These are phyloP conservation scores for Lentinula sp. DNA, from an alignment of 768 basidiomycete genomes.

Conservation along the genomic window DNA sequence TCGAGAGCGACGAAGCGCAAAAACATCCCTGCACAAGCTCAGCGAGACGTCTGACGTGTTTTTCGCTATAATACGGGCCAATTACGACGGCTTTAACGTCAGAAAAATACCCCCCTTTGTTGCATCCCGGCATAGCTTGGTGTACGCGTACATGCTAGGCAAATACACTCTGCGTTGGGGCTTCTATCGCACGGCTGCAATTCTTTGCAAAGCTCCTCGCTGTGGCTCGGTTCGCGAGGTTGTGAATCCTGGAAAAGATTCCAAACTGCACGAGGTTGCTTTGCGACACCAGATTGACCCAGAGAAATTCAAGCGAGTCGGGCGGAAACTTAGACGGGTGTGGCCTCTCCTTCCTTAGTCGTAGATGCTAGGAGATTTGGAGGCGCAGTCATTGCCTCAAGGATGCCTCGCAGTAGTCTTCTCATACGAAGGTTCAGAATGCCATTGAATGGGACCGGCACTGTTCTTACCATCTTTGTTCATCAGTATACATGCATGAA, in stretches of 20 bases:
- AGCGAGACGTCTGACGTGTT: conserved; percentile 6
- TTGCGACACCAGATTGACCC: conserved; percentile 5
- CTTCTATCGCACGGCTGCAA: conserved; percentile 4
- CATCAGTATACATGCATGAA: no score
- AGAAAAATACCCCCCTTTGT: background rate
- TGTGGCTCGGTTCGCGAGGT: background rate
- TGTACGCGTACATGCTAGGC: conserved; percentile 5
- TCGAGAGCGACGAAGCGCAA: conserved; percentile 1
- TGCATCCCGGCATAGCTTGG: background rate
- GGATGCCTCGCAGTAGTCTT: background rate
- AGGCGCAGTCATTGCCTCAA: background rate
- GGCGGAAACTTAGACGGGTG: conserved; percentile 1
- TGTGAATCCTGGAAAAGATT: conserved; percentile 5
- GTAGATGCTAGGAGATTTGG: no score
- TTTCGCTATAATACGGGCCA: conserved; percentile 1
- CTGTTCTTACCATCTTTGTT: no score
- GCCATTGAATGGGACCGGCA: no score
- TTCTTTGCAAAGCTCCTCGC: conserved; percentile 2
- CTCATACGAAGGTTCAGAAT: no score
- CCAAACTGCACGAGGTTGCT: conserved; percentile 4
- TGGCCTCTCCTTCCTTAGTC: conserved; percentile 8
- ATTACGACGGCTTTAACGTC: conserved; percentile 1
- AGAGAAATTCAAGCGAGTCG: conserved; percentile 4
- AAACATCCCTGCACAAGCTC: background rate
- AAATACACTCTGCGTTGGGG: conserved; percentile 6